Base-by-base conservation (phyloP, 2,329 filamentous ascomycete species). In the Blastomyces silverae region DNA sequence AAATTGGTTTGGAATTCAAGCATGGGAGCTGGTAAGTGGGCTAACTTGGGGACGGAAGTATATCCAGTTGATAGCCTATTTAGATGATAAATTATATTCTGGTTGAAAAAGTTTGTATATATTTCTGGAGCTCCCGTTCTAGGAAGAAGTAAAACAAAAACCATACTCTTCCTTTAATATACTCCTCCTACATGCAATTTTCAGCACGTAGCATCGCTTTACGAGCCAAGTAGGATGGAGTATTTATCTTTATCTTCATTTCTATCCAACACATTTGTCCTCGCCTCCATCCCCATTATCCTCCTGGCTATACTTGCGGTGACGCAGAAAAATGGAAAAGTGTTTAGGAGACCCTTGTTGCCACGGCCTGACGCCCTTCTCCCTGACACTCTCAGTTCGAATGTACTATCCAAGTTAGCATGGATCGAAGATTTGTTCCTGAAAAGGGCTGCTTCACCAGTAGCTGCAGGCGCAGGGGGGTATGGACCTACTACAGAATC, bases 341-440 rank as follows among this genome's bases (percentile, higher is more conserved):
- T 48, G 31, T 60, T 48, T 13, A 28, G 58, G 39, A 60, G 15
- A 31, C 11, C 42, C n/a, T 46, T 25, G 22, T 2, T 59, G n/a
- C 22, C 31, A 56, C 34, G 50, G 25, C n/a, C 34, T 1, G 22
- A 3, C 22, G n/a, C 56, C 13, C n/a, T 34, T 7, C 56, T 25
- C 3, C 7, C 50, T 17, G 17, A 6, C 20, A 20, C 20, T 48
- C 8, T 60, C 42, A 31, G 25, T 48, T 59, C 56, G 37, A 59
- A 59, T 44, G n/a, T 17, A 7, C 56, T 25, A 20, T 34, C 28
- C 1, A 52, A 52, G n/a, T 6, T 52, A 52, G 11, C 48, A 13
- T 52, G 48, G n/a, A 52, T 52, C 25, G 48, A 52, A 52, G n/a
- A 52, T 56, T 58, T 39, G 31, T 58, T 42, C 34, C 39, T 58